Evolutionary conservation across 2,329 filamentous ascomycete genomes (phyloP).

Genomic region (Chaetoscypha palmicola): DNA sequence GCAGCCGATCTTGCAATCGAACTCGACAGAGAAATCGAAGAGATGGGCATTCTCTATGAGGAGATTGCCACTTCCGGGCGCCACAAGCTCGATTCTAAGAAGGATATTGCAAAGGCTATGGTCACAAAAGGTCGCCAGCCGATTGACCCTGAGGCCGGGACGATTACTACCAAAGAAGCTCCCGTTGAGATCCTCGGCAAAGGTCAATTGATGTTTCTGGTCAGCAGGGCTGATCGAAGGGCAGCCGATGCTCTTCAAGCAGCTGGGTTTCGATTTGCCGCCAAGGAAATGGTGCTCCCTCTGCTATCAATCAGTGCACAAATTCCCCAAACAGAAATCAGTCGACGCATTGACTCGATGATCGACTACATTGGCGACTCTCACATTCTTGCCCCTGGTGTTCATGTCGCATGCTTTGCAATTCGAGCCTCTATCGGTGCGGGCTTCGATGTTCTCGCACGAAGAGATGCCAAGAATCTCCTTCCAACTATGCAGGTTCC

Average conservation of each 20-base stretch:
- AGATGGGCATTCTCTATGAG: constrained; percentile 66
- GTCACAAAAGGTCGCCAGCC: background rate
- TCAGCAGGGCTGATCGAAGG: constrained; percentile 52
- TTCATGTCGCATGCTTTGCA: constrained; percentile 53
- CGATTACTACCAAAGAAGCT: constrained; percentile 52
- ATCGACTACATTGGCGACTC: constrained; percentile 44
- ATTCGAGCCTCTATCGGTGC: constrained; percentile 43
- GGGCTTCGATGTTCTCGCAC: constrained; percentile 28
- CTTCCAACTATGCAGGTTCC: constrained; percentile 53
- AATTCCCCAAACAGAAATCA: constrained; percentile 57
- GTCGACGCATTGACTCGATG: constrained; percentile 56
- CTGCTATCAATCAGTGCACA: constrained; percentile 69
- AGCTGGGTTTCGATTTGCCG: constrained; percentile 71
- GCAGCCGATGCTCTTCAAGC: constrained; percentile 61
- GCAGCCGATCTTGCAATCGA: constrained; percentile 66
- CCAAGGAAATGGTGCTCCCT: constrained; percentile 58
- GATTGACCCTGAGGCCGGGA: constrained; percentile 35
- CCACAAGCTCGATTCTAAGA: constrained; percentile 9
- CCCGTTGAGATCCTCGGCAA: constrained; percentile 43
- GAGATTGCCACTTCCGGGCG: constrained; percentile 63
- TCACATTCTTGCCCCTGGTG: constrained; percentile 43
- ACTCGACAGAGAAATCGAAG: constrained; percentile 54
- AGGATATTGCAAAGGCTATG: constrained; percentile 7
- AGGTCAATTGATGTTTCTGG: constrained; percentile 75
- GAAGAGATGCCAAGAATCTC: constrained; percentile 42